Conservation (phyloP, 2,329 filamentous ascomycete genomes). For the Fusarium solani-melongenae region DNA sequence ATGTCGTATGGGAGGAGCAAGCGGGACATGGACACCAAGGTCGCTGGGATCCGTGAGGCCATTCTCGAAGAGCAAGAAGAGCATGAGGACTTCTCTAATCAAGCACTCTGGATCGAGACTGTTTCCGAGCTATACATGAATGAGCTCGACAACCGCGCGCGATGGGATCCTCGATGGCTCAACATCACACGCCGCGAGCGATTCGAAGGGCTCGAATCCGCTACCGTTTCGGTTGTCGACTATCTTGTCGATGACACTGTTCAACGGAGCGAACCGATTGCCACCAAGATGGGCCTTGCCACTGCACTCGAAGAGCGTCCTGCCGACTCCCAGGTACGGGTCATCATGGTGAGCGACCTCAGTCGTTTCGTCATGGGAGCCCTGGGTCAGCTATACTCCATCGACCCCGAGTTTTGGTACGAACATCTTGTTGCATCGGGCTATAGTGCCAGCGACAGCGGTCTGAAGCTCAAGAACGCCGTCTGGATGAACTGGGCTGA, state of each 20-base stretch:
- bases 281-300: slow-evolving; percentile 28
- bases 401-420: slow-evolving; percentile 47
- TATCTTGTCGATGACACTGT: slow-evolving; percentile 28
- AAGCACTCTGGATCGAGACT: slow-evolving; percentile 45
- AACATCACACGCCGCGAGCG: slow-evolving; percentile 41
- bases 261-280: not conserved
- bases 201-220: slow-evolving; percentile 32
- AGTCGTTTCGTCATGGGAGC: slow-evolving; percentile 47
- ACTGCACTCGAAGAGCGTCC: slow-evolving; percentile 25
- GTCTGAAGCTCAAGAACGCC: slow-evolving; percentile 44
- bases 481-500: slow-evolving; percentile 46
- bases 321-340: slow-evolving; percentile 25
- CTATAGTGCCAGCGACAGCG: slow-evolving; percentile 43
- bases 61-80: slow-evolving; percentile 2
- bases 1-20: slow-evolving; percentile 23
- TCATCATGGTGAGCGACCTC: slow-evolving; percentile 43
- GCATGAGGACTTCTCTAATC: slow-evolving; percentile 37
- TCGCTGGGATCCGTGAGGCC: not conserved
- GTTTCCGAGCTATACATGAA: slow-evolving; percentile 47
- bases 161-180: slow-evolving; percentile 43
- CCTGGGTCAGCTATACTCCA: slow-evolving; percentile 40
- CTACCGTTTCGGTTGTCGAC: slow-evolving; percentile 36
- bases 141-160: slow-evolving; percentile 40
- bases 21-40: slow-evolving; percentile 30
- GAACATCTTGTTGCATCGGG: slow-evolving; percentile 44